Evolutionary conservation across 1,284 basidiomycete genomes (phyloP), one percentile per base, ranked within the genome.

Genomic region (Phenoliferia sp.): DNA sequence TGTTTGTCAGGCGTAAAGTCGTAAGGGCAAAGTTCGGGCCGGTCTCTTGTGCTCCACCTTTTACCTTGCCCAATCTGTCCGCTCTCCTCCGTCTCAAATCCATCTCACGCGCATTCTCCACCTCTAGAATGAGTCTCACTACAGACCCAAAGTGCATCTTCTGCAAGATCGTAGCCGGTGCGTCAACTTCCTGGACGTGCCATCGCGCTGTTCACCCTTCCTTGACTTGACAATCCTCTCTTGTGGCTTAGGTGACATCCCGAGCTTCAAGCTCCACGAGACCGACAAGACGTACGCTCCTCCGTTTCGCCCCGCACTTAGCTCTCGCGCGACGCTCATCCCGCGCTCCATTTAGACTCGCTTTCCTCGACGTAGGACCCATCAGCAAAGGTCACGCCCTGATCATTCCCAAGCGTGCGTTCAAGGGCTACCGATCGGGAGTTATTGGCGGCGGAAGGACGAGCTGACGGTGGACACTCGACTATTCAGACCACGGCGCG

Each of bases 121-220:
- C 54, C 17, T 44, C 50, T n/a, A 50, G 32, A 33, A 33, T 28
- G 22, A 36, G 66, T 15, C 63, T 66, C 64, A 36, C 68, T 48
- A 39, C 39, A 12, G 71, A 73, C 48, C 62, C 50, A 4, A 75
- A 77, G 69, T 80, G 80, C 73, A 75, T 81, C 69, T 81, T 81
- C 67, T 81, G 80, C 78, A 81, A 81, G 76, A 81, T 81, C 74
- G 77, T 81, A 61, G 76, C 75, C 34, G 79, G 78, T 52, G 73
- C 77, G 63, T 63, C 65, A 28, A 36, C 61, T 57, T 33, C 54
- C 28, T 22, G 22, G 16, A 9, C 70, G 73, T 32, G 52, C 69
- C 16, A 80, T 80, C 64, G 79, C 80, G 9, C 78, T 75, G 29
- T 76, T 79, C 74, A 81, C 80, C 74, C 72, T n/a, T n/a, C n/a